Base-by-base conservation (phyloP, 352 stramenopile species). In the Phytophthora pini region DNA sequence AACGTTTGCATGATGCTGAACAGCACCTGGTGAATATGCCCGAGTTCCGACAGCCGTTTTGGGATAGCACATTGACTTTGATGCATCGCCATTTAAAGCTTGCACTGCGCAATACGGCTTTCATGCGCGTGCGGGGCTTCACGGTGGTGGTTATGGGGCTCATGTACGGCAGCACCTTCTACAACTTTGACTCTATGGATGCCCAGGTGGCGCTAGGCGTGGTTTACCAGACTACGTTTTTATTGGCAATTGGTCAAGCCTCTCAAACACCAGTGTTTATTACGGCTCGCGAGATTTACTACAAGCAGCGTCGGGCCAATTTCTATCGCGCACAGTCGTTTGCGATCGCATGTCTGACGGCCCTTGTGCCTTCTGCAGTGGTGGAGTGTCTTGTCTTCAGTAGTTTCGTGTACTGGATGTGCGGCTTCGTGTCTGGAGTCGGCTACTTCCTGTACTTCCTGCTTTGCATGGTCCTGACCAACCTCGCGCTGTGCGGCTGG, bases 241-340 rank as follows among this genome's bases (percentile, higher is more conserved):
- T 89, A 34, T 63, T 88, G 12, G 69, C 72, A 9, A 34, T 95
- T 24, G 77, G 81, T 29, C 72, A 79, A 12, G 83, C 88, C 31
- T 56, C 82, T 1, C 74, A 85, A 34, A 70, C 94, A 6, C 82
- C 86, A 34, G 73, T 70, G 8, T 80, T 93, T 45, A 80, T 92
- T 58, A 65, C 83, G 11, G 60, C 61, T 4, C 72, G 65, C 2
- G 68, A 57, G 10, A 58, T 82, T 26, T 94, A 83, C 72, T 90
- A 92, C 70, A 92, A 90, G 58, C 85, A 94, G 12, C 77, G 79
- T 0, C 80, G 90, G 13, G 77, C 82, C 90, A 96, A 97, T 59
- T 97, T 97, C 64, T 96, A 82, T 41, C 74, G 73, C 11, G 65
- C 82, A 74, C 69, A 10, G 17, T 74, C 76, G 13, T 93, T 89